A percentile compares a stretch with the other conserved stretches of the same genome.
Evolutionary conservation across 2,329 filamentous ascomycete species (phyloP).

Genomic region (Penicillium corylophilum): DNA sequence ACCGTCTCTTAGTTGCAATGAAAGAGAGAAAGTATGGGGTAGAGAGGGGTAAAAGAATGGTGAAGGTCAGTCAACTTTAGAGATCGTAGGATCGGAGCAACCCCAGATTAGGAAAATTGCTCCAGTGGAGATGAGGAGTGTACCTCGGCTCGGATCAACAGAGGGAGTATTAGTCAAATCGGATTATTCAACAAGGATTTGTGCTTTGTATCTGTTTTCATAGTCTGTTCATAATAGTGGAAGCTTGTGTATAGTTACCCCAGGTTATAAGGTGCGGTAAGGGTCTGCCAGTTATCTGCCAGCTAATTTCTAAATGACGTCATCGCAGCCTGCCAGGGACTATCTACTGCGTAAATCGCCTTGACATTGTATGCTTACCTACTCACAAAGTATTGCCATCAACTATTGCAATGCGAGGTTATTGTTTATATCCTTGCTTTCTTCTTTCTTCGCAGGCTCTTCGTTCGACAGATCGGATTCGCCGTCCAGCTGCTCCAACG

Average conservation of each 20-base stretch:
- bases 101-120: conserved; percentile 28
- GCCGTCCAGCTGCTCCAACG: neutral
- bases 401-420: neutral
- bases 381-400: neutral
- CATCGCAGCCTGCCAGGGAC: neutral
- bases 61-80: neutral
- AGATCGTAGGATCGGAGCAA: conserved; percentile 16
- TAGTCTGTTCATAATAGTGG: neutral
- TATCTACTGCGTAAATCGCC: neutral
- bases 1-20: neutral
- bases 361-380: too few species aligned
- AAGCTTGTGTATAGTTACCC: neutral
- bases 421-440: neutral
- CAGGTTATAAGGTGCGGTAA: neutral
- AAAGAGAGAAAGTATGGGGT: neutral
- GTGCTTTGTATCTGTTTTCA: neutral
- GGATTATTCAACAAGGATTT: neutral
- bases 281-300: neutral
- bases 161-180: neutral
- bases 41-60: neutral
- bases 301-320: neutral
- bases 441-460: neutral
- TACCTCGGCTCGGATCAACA: conserved; percentile 19
- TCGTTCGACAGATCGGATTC: neutral
- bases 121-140: conserved; percentile 10